Evolutionary conservation across 2,329 filamentous ascomycete genomes (phyloP).

Genomic region (Leptosphaerulina australis): DNA sequence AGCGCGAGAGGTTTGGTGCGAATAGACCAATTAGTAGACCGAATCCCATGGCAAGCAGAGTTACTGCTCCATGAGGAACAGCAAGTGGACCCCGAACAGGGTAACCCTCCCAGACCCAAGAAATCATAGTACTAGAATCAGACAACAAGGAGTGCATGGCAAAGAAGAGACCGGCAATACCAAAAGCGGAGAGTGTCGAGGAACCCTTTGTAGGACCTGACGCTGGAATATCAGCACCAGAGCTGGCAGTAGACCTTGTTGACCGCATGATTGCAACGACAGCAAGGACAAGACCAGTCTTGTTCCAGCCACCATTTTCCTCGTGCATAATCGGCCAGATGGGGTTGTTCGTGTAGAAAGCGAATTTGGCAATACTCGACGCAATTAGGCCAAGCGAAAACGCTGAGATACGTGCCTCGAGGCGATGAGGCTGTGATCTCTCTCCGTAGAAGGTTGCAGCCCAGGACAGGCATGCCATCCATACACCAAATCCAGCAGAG

Average conservation of each 20-base stretch:
- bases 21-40: conserved; percentile 80
- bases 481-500: conserved; percentile 78
- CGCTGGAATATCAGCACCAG: conserved; percentile 53
- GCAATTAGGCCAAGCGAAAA: conserved; percentile 82
- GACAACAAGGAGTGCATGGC: conserved; percentile 90
- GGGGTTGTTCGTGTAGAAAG: conserved; percentile 92
- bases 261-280: conserved; percentile 77
- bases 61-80: conserved; percentile 87
- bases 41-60: conserved; percentile 82
- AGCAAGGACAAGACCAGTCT: conserved; percentile 76
- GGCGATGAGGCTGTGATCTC: conserved; percentile 71
- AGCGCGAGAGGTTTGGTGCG: conserved; percentile 71
- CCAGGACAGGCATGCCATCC: conserved; percentile 83
- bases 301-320: conserved; percentile 91
- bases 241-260: conserved; percentile 66
- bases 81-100: conserved; percentile 86
- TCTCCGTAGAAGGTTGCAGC: conserved; percentile 80
- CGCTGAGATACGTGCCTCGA: conserved; percentile 82
- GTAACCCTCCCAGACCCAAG: conserved; percentile 97
- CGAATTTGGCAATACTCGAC: conserved; percentile 89
- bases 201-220: conserved; percentile 69
- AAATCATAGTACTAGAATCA: conserved; percentile 97
- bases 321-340: conserved; percentile 95
- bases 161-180: conserved; percentile 84
- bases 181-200: conserved; percentile 72